Base-by-base conservation (phyloP, 305 asterid genomes). In the Striga hermonthica region DNA sequence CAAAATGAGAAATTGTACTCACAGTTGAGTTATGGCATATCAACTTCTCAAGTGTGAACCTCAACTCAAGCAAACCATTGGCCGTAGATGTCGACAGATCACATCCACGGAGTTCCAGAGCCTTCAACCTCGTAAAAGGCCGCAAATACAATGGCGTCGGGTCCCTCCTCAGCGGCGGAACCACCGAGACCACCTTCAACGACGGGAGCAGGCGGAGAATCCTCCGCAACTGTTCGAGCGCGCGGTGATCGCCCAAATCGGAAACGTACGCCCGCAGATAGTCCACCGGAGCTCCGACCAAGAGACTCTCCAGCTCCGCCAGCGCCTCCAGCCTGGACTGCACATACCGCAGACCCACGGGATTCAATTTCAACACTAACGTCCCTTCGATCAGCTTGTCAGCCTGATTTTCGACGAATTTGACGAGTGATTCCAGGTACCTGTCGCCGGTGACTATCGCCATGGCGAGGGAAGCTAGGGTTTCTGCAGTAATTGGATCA, bases 221-320 rank as follows among this genome's bases (percentile, higher is more conserved):
- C 75, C 96, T 83, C 16, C 98, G 82, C 36, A 92, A 74, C 84
- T 86, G 95, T 84, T 92, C 98, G 35, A 92, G 89, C 39, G 98
- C 98, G 53, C 98, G 95, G 80, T 92, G 93, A 77, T 92, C 98
- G 4, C 98, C 98, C 61, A 92, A 83, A 81, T 92, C 98, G 34
- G 97, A 89, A 44, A 92, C 87, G 64, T 92, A 92, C 3, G 98
- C 98, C 44, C 98, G 91, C 73, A 92, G 74, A 76, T 92, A 92
- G 80, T 92, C 98, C 14, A 92, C 95, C 35, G 98, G 98, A 63
- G 98, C 98, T 44, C 97, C 98, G 62, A 86, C 65, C 45, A 89
- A 70, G 75, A 92, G 78, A 69, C 91, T 79, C 76, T 92, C 98
- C 31, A 92, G 84, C 84, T 89, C 98, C 74, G 80, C 82, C 64